A percentile compares a stretch with the other conserved stretches of the same genome.
These are phyloP conservation scores for Leccinum sublutescens DNA, from an alignment of 768 basidiomycete genomes.

Conservation along the genomic window DNA sequence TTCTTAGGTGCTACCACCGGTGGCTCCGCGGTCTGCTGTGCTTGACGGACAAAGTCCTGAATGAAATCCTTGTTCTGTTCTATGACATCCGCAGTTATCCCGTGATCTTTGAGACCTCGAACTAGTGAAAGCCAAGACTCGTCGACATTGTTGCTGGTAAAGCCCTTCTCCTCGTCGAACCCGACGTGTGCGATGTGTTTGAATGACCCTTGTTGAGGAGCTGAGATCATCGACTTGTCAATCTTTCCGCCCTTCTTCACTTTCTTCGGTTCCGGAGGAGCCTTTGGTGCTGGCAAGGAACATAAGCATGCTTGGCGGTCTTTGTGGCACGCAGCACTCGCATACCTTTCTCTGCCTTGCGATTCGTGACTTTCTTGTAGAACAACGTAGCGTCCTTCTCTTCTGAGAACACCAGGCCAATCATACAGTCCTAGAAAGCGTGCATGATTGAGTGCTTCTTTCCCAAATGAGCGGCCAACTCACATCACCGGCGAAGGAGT, in stretches of 20 bases:
- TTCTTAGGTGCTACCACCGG: conserved; percentile 43
- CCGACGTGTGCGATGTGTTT: conserved; percentile 55
- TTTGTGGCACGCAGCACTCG: background rate
- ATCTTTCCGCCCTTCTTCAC: conserved; percentile 69
- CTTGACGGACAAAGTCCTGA: conserved; percentile 68
- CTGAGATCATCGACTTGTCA: conserved; percentile 60
- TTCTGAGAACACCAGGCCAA: conserved; percentile 87
- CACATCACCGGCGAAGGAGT: conserved; percentile 87
- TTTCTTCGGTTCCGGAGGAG: conserved; percentile 53
- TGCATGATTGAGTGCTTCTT: background rate
- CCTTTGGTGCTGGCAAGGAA: conserved; percentile 40
- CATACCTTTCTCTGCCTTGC: conserved; percentile 62
- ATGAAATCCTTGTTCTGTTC: conserved; percentile 86
- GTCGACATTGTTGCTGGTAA: conserved; percentile 84
- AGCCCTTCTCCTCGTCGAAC: conserved; percentile 83
- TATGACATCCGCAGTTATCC: conserved; percentile 62
- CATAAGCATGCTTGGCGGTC: conserved; percentile 1
- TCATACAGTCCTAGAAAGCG: conserved; percentile 70
- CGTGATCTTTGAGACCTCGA: conserved; percentile 43
- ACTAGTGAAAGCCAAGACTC: conserved; percentile 83
- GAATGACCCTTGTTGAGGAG: too few relatives aligned
- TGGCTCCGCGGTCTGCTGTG: conserved; percentile 33
- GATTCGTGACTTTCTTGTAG: conserved; percentile 76
- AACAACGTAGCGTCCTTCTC: conserved; percentile 83
- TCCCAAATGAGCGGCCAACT: conserved; percentile 36